Evolutionary conservation across 2,329 filamentous ascomycete genomes (phyloP), one percentile per base, ranked within the genome.

Genomic region (Aspergillus sp.): DNA sequence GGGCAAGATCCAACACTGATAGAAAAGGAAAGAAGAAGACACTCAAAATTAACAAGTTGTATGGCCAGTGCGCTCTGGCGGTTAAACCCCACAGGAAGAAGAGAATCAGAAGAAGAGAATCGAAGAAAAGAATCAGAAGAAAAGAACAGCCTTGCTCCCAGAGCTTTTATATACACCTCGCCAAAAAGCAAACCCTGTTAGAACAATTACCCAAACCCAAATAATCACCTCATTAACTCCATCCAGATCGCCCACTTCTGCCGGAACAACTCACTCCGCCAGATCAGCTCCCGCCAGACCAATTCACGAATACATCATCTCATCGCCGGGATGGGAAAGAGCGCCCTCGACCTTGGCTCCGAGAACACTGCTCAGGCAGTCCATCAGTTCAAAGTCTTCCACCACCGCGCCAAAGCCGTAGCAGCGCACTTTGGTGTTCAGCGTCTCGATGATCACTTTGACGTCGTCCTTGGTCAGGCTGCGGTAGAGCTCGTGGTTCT

Each of bases 351-450:
- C 65, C 60, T 73, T 76, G 1, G 71, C 63, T 38, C 74, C 87
- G 65, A 92, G 81, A 23, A 92, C 82, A 39, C 83, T 88, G 70
- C 89, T 89, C 58, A 97, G 76, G 21, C 91, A 91, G 78, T 97
- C 93, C 53, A 79, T 77, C 41, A 84, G 76, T 68, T 85, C 82
- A 59, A 90, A 90, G 64, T 90, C 87, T 72, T 90, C 88, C 61
- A 90, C 79, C 0, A 90, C 87, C 32, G 88, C 87, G 30, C 88
- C 88, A 67, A 90, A 90, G 5, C 95, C 95, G 76, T 97, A 97
- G 76, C 95, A 98, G 64, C 92, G 86, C 60, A 97, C 88, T 78
- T 97, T 97, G 59, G 84, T 84, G 68, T 86, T 81, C 59, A 98
- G 82, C 60, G 92, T 90, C 54, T 88, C 87, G 54, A 90, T 87